Evolutionary conservation across 2,329 filamentous ascomycete genomes (phyloP), one percentile per base, ranked within the genome.

Genomic region (Pseudogymnoascus sp.): DNA sequence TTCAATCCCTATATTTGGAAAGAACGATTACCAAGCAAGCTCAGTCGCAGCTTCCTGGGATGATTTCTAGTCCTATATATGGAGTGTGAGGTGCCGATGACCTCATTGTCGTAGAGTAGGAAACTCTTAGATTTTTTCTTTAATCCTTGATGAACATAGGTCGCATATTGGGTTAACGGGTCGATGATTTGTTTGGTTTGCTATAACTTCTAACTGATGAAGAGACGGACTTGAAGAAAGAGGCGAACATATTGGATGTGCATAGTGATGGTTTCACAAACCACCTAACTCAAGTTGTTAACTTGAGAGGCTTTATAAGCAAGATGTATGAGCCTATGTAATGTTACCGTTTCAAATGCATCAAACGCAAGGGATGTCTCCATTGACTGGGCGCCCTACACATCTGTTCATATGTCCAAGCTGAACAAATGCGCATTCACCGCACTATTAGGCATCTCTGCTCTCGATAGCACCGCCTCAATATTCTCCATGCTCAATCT

Each of bases 401-500:
- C n/a, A 55, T 33, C 6, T 33, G 33, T 14, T 55, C 49, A 55
- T 55, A 55, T 55, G 9, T 55, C 49, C 28, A 55, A 55, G 49
- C 49, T 61, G 37, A 61, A 45, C 18, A 61, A 28, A 49, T 85
- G 79, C 73, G 84, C 35, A 70, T 90, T 89, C 11, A 88, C 86
- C 0, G 86, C 83, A 61, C 86, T 86, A 23, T 87, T 72, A 2
- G 83, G 74, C 63, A 80, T 74, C 2, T 75, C 75, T 0, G 80
- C 81, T 2, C 73, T 72, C 62, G 49, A 55, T n/a, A 88, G 70
- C 62, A 86, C 86, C 0, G 81, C 80, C 74, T 87, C 76, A 59
- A 89, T 79, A 70, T 89, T 90, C 69, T 83, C 77, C 80, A 90
- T 88, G 35, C 82, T 83, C 71, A 88, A 69, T 71, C 83, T 80